A percentile compares a stretch with the other conserved stretches of the same genome.
Evolutionary conservation across 148 eudicot genomes (phyloP).

Genomic region (Salicornia ramosissima): DNA sequence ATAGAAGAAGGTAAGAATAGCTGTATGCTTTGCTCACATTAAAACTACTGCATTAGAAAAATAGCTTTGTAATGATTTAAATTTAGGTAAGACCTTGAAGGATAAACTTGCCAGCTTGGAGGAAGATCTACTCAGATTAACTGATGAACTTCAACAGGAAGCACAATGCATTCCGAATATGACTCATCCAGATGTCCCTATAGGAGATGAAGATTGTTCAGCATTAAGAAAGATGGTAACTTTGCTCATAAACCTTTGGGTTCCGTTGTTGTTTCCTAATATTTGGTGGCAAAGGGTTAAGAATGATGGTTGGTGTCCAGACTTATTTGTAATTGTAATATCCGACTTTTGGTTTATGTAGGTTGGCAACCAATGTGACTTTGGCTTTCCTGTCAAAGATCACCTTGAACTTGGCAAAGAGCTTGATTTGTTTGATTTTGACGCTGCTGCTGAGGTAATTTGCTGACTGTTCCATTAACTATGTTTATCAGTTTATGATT

Average conservation of each 20-base stretch:
- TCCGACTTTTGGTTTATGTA: slow-evolving; percentile 17
- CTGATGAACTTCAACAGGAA: slow-evolving; percentile 86
- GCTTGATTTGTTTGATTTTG: slow-evolving; percentile 84
- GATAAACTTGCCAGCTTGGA: slow-evolving; percentile 65
- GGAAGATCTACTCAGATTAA: slow-evolving; percentile 69
- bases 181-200: slow-evolving; percentile 92
- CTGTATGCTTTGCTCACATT: slow-evolving; percentile 5
- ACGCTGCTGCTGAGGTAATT: slow-evolving; percentile 86
- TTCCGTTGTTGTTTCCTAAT: slow-evolving; percentile 1
- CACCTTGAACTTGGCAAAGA: slow-evolving; percentile 88
- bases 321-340: no score
- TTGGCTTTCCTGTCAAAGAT: slow-evolving; percentile 66
- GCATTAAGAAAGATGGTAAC: slow-evolving; percentile 62
- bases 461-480: background rate
- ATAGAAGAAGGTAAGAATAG: slow-evolving; percentile 68
- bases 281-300: background rate
- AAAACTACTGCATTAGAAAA: background rate
- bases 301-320: background rate
- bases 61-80: slow-evolving; percentile 11
- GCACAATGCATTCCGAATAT: slow-evolving; percentile 93
- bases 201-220: slow-evolving; percentile 79
- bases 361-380: slow-evolving; percentile 63
- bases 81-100: slow-evolving; percentile 73
- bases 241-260: background rate
- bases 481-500: background rate